Conservation (phyloP, 2,329 filamentous ascomycete genomes). For the Hypoxylon sp. region DNA sequence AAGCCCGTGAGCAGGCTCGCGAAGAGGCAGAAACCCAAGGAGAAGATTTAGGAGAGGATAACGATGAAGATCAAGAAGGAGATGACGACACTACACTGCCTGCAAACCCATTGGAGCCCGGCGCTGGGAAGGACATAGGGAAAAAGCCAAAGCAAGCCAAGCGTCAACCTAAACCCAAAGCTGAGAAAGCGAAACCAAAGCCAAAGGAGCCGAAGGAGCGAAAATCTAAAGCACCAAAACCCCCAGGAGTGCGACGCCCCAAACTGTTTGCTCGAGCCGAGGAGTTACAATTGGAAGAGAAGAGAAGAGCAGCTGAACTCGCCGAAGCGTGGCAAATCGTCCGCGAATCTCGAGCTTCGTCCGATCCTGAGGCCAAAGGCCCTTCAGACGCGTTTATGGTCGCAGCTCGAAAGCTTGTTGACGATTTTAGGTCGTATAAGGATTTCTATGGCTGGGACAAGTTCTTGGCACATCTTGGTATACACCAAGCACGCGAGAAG, state of each 20-base stretch:
- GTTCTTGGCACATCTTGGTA: constrained; percentile 71
- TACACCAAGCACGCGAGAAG: constrained; percentile 55
- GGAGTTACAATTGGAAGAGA: constrained; percentile 52
- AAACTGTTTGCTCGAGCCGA: constrained; percentile 53
- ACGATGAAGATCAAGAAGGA: constrained; percentile 52
- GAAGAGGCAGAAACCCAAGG: constrained; percentile 49
- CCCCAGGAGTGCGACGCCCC: constrained; percentile 46
- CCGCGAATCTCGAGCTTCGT: constrained; percentile 48
- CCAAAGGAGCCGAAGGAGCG: constrained; percentile 40
- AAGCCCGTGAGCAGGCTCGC: constrained; percentile 58
- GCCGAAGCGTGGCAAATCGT: constrained; percentile 59
- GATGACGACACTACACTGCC: constrained; percentile 44
- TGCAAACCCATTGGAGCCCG: constrained; percentile 40
- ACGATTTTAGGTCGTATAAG: constrained; percentile 75
- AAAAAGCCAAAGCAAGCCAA: constrained; percentile 49
- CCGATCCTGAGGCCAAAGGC: constrained; percentile 55
- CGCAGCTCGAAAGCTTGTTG: constrained; percentile 71
- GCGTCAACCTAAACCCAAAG: constrained; percentile 21
- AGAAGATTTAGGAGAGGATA: constrained; percentile 47
- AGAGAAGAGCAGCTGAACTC: constrained; percentile 53
- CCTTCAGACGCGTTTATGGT: constrained; percentile 70
- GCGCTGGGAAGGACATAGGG: constrained; percentile 40
- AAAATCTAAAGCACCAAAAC: constrained; percentile 45
- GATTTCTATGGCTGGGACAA: constrained; percentile 78
- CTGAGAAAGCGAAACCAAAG: constrained; percentile 29